Conservation (phyloP, 345 rosid genomes). For the Zanthoxylum bungeanum region DNA sequence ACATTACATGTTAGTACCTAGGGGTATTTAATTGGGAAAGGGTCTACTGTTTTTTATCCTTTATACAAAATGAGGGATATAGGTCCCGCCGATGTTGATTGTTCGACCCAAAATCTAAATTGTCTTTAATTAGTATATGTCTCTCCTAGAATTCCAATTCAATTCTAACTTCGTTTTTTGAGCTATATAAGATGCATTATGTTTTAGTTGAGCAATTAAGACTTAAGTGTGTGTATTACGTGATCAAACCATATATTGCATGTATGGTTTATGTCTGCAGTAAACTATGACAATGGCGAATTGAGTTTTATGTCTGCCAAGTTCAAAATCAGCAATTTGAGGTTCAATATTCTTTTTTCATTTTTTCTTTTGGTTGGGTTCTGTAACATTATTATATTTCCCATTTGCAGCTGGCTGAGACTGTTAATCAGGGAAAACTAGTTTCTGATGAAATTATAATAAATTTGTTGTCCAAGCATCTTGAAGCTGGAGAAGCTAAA, state of each 20-base stretch:
- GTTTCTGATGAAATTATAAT: slow-evolving; percentile 91
- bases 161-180: neutral
- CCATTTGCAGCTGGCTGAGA: slow-evolving; percentile 68
- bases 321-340: neutral
- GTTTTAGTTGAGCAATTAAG: neutral
- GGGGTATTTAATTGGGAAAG: neutral
- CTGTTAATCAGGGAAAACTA: slow-evolving; percentile 76
- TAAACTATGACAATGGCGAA: neutral
- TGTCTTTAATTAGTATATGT: neutral
- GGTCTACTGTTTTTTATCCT: too few species aligned
- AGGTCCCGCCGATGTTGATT: too few species aligned
- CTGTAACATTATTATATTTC: neutral
- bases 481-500: slow-evolving; percentile 62
- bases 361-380: neutral
- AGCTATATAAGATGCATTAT: neutral
- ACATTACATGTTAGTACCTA: neutral
- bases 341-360: neutral
- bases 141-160: neutral
- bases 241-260: neutral
- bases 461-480: slow-evolving; percentile 71
- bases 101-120: slow-evolving; percentile 1
- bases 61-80: too few species aligned
- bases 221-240: neutral
- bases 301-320: neutral
- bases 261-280: neutral